Conservation (phyloP, 192 early-diverging fungal genomes). For the Gryganskiella cystojenkinii region DNA sequence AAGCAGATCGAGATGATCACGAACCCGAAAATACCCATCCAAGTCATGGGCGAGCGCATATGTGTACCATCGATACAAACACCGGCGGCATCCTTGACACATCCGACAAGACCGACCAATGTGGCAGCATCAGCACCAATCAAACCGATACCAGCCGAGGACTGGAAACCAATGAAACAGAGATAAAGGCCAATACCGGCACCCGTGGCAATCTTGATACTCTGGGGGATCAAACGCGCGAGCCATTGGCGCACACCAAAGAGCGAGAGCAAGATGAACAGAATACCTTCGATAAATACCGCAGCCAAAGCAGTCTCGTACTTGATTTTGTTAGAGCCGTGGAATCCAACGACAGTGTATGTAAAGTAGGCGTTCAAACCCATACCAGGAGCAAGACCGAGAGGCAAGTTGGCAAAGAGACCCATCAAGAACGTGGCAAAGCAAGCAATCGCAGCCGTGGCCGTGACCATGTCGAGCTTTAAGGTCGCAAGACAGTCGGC, state of each 20-base stretch:
- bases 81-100: constrained; percentile 56
- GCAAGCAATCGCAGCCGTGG: constrained; percentile 74
- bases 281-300: constrained; percentile 86
- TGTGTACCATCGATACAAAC: constrained; percentile 63
- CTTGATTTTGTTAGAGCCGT: constrained; percentile 76
- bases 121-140: constrained; percentile 70
- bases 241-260: constrained; percentile 85
- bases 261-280: constrained; percentile 80
- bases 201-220: constrained; percentile 79
- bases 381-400: constrained; percentile 88
- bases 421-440: constrained; percentile 76
- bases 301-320: constrained; percentile 81
- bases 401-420: constrained; percentile 79
- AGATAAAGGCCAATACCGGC: constrained; percentile 85
- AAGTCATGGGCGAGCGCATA: constrained; percentile 72
- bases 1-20: constrained; percentile 73
- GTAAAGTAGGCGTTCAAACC: constrained; percentile 89
- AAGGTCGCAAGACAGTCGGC: constrained; percentile 65
- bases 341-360: constrained; percentile 87
- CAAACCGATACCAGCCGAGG: constrained; percentile 83
- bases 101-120: constrained; percentile 75
- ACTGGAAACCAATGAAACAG: constrained; percentile 82
- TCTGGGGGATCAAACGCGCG: constrained; percentile 75
- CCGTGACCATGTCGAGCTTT: constrained; percentile 81
- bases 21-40: constrained; percentile 83